Evolutionary conservation across 257 asterid species (phyloP).

Genomic region (Solanum sitiens): DNA sequence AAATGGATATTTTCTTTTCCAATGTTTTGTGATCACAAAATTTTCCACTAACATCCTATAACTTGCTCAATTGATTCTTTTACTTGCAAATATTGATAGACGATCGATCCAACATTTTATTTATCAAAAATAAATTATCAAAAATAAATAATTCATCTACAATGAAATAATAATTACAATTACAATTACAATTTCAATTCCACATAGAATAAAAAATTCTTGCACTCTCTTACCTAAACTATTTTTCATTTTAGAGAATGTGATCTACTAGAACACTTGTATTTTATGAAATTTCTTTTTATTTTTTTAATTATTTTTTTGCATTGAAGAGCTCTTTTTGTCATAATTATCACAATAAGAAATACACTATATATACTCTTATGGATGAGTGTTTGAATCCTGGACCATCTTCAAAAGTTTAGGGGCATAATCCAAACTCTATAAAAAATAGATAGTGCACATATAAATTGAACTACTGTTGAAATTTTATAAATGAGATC

Average conservation of each 20-base stretch:
- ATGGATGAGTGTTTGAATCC: not conserved
- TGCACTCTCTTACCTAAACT: no score
- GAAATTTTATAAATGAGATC: not conserved
- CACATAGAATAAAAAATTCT: no score
- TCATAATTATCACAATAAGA: not conserved
- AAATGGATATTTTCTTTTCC: not conserved
- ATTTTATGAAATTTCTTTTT: not conserved
- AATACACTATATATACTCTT: not conserved
- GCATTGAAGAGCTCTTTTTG: not conserved
- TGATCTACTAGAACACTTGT: not conserved
- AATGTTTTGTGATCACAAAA: no score
- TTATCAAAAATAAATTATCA: not conserved
- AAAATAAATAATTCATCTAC: not conserved
- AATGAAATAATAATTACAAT: no score
- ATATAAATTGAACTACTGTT: not conserved
- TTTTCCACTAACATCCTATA: not conserved
- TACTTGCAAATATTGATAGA: not conserved
- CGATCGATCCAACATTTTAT: not conserved
- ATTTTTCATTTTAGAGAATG: not conserved
- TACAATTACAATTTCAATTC: not conserved
- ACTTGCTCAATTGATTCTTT: not conserved
- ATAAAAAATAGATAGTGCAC: not conserved
- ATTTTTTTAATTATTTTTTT: no score
- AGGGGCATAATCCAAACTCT: not conserved
- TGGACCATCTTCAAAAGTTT: not conserved